Evolutionary conservation across 2,329 filamentous ascomycete genomes (phyloP), one percentile per base, ranked within the genome.

Genomic region (Neofusicoccum umdonicola): DNA sequence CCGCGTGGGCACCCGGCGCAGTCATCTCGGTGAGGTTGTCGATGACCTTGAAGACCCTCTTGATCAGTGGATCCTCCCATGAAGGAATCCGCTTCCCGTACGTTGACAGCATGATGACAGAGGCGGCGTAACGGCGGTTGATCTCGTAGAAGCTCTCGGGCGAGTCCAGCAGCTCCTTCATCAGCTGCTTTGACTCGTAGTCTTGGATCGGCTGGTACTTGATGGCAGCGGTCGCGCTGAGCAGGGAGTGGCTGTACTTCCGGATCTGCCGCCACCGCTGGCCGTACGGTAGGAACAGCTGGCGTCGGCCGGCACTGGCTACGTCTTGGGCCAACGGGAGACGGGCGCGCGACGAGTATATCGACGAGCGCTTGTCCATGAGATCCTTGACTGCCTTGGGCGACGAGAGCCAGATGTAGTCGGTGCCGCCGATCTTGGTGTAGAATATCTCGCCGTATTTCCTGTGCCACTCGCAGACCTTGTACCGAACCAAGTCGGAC

Each of bases 321-420:
- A 80, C 67, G 66, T 79, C 77, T 19, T 74, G 72, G 11, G 71
- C 75, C 17, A 82, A 71, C 0, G 79, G 80, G 17, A 72, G 67
- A 3, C 78, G 79, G 8, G 71, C 64, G 41, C 76, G 72, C n/a
- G 76, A 77, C 5, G 75, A 78, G 4, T 78, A 77, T 27, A 71
- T 66, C 1, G 71, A 68, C 11, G 75, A 74, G 57, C 76, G 74
- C 65, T 78, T 79, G 63, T 82, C 79, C 34, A 83, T 67, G 17
- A 83, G 76, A n/a, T 82, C 80, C 42, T 76, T 77, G 12, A 82
- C 74, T 0, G 79, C 80, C 27, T 75, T 72, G 1, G 81, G 80
- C 7, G 70, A 78, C 67, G 79, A 81, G n/a, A 83, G 68, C 65
- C 80, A 72, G 27, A 81, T 77, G 78, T 79, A 83, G 65, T 80